Base-by-base conservation (phyloP, 805 yeast genomes). In the Spathaspora arborariae region DNA sequence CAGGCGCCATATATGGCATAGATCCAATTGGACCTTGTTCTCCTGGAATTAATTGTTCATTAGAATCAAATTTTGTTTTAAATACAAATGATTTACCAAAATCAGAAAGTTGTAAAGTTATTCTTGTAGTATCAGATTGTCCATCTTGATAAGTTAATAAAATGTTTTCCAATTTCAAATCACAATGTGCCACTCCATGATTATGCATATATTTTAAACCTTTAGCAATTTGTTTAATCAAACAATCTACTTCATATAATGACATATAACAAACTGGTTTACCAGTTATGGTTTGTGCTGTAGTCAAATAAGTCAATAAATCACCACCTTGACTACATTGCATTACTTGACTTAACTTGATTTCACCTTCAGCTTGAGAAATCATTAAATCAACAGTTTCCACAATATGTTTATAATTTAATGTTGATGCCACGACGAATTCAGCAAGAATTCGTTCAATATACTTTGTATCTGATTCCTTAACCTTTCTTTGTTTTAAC, bases 121-220 rank as follows among this genome's bases (percentile, higher is more conserved):
- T 45, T 34, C 51, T 49, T 13, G 54, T 44, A 30, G n/a, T 39
- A 34, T 33, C 22, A 10, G 16, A 13, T 19, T 41, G 33, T 22
- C n/a, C 26, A 7, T 13, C 33, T 38, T 48, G 39, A 42, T 49
- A 49, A 20, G 39, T 39, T 40, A 91, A 68, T 34, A 91, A 62
- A 21, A 91, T 71, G 63, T 91, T 91, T 59, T 91, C 97, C 10
- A 96, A 90, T 65, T 91, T 91, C 50, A 91, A 71, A 60, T 91
- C 97, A 59, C 96, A 86, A 64, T 91, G 97, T 0, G 97, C 92
- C 24, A 91, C 92, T 27, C 97, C 97, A 65, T 85, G 90, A 8
- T 82, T 78, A 64, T 91, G 97, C 83, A 92, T 83, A 64, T 86
- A 89, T 22, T 82, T 77, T 24, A 91, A 77, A 1, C 96, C 97